A percentile compares a stretch with the other conserved stretches of the same genome.
These are phyloP conservation scores for Metschnikowia borealis DNA, from an alignment of 805 yeast genomes.

Conservation along the genomic window DNA sequence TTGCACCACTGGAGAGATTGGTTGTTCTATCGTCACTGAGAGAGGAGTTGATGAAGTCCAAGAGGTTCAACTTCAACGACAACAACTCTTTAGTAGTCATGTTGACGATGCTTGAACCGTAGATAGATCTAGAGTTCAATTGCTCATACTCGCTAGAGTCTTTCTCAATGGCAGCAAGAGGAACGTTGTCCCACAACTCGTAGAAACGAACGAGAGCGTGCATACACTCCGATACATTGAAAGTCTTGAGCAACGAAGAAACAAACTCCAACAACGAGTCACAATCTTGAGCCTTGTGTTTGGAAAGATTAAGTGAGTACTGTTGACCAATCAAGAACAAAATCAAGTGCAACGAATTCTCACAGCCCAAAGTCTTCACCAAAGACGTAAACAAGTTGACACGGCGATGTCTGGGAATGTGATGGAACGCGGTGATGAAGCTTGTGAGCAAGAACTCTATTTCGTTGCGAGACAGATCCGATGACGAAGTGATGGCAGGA, in stretches of 20 bases:
- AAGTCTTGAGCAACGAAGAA: constrained; percentile 62
- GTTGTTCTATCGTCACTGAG: constrained; percentile 27
- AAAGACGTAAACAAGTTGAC: constrained; percentile 78
- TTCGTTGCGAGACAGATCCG: constrained; percentile 48
- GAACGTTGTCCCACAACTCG: constrained; percentile 48
- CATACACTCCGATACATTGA: constrained; percentile 65
- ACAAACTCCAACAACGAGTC: constrained; percentile 68
- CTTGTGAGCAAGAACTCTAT: constrained; percentile 81
- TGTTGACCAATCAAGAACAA: constrained; percentile 80
- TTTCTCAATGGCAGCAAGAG: constrained; percentile 38
- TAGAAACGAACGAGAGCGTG: constrained; percentile 49
- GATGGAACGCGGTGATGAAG: constrained; percentile 91
- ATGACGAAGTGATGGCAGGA: constrained; percentile 70
- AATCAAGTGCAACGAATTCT: constrained; percentile 63
- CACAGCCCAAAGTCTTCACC: constrained; percentile 68
- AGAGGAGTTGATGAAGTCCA: constrained; percentile 55
- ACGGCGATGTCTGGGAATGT: constrained; percentile 95
- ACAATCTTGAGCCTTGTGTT: constrained; percentile 63
- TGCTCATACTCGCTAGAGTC: constrained; percentile 32
- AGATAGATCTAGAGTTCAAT: constrained; percentile 52
- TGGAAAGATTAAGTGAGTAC: constrained; percentile 47
- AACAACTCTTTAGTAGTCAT: constrained; percentile 46
- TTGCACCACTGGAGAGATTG: constrained; percentile 15
- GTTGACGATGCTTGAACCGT: constrained; percentile 57
- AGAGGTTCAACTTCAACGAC: constrained; percentile 46